Base-by-base conservation (phyloP, 129 eudicot genomes). In the Helichrysum umbraculigerum region DNA sequence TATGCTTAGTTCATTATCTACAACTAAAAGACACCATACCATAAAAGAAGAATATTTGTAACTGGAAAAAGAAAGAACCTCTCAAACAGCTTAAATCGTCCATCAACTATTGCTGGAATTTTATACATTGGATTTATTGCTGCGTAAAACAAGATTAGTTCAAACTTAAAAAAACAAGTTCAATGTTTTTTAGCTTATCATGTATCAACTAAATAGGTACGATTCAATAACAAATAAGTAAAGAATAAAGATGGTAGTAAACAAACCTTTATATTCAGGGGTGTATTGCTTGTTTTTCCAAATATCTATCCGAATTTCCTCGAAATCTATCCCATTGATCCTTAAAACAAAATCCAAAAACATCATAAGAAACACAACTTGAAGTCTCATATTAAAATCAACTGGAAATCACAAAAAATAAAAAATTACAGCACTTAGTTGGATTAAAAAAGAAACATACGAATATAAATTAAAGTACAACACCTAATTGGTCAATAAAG, bases 21-120 rank as follows among this genome's bases (percentile, higher is more conserved):
- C 30, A 28, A 60, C 52, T 44, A 44, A 44, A 44, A 11, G 52
- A 44, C 17, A 44, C 5, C 52, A 14, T 12, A 3, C 17, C 17
- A 12, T 44, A 12, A 44, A 8, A 14, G 52, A 44, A 12, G 17
- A 44, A 44, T 44, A 0, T 2, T 25, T 11, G 11, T 44, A 44
- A 44, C 17, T 16, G 1, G 47, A 39, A 39, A 39, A 2, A 2
- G 14, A 9, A 41, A 41, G n/a, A 30, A 69, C 98, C 96, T 92
- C 78, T 92, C 98, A 78, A 83, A 90, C 41, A 92, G 92, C 85
- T 83, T 90, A 79, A 92, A 88, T 14, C 70, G 78, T 32, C 91
- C 98, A 86, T 92, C 84, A 61, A 81, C 89, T 72, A 92, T 83
- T 34, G 96, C 94, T 4, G 98, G 98, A 35, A 92, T 85, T 81